phyloP scores from a whole-genome alignment of 305 asterid genomes.

The Lippia alba region DNA sequence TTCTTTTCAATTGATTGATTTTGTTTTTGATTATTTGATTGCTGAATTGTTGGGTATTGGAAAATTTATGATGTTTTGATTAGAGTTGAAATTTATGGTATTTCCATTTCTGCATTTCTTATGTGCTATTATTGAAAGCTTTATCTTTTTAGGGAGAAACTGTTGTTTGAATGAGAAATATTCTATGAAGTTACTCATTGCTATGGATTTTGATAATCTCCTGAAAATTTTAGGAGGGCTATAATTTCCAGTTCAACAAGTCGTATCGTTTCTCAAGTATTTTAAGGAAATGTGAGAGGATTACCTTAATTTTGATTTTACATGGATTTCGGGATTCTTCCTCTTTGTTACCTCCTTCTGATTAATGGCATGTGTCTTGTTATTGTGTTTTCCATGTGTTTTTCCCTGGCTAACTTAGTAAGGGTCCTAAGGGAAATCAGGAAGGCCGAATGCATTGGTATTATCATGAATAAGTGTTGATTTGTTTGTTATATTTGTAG shows the following conservation, averaged over 20 bases:
- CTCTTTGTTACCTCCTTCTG: too few relatives aligned
- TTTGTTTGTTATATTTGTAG: constrained; percentile 41
- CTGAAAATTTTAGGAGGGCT: not conserved
- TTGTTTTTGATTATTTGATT: not conserved
- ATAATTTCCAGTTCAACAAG: too few relatives aligned
- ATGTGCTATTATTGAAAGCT: not conserved
- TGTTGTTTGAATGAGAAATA: not conserved
- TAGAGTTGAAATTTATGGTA: not conserved
- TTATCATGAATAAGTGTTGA: not conserved
- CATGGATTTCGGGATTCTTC: not conserved
- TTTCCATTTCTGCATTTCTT: not conserved
- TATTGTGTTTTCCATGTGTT: not conserved
- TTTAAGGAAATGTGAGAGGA: too few relatives aligned
- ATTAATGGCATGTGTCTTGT: too few relatives aligned
- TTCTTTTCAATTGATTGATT: not conserved
- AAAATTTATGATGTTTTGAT: not conserved
- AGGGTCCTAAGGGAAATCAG: constrained; percentile 1
- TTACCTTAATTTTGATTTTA: not conserved
- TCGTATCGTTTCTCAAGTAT: not conserved
- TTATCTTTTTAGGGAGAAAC: not conserved
- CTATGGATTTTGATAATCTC: not conserved
- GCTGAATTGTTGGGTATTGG: not conserved
- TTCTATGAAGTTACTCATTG: not conserved
- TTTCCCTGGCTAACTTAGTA: not conserved
- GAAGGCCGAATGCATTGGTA: not conserved